These are phyloP conservation scores for Malania oleifera DNA, from an alignment of 164 flowering plant genomes.

Conservation along the genomic window DNA sequence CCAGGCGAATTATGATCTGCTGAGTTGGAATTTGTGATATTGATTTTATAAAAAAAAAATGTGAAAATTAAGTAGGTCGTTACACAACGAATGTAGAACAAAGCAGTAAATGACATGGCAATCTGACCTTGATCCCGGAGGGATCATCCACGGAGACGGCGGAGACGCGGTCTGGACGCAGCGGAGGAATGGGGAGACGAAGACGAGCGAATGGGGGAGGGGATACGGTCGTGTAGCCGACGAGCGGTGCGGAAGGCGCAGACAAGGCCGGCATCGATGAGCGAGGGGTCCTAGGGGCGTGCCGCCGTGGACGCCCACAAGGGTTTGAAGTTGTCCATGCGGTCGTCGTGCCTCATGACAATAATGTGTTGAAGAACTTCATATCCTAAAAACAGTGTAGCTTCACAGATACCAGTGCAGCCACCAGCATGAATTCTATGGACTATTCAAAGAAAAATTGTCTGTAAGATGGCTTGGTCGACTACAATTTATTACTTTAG, in stretches of 20 bases:
- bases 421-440: too few species aligned
- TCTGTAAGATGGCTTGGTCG: too few species aligned
- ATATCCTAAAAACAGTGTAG: too few species aligned
- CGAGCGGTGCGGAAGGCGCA: conserved; percentile 59
- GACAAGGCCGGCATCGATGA: conserved; percentile 38
- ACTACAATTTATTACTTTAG: too few species aligned
- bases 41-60: too few species aligned
- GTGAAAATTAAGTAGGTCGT: too few species aligned
- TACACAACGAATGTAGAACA: background rate
- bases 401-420: too few species aligned
- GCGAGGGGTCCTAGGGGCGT: conserved; percentile 83
- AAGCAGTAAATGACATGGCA: background rate
- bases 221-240: conserved; percentile 29
- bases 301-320: conserved; percentile 51
- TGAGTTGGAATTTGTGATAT: too few species aligned
- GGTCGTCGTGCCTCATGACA: conserved; percentile 92
- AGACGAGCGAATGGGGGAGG: conserved; percentile 51
- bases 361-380: too few species aligned
- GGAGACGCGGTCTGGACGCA: conserved; percentile 73
- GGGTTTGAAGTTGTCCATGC: conserved; percentile 63
- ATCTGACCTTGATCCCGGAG: conserved; percentile 54
- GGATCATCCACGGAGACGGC: conserved; percentile 66
- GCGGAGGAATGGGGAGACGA: conserved; percentile 78
- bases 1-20: too few species aligned
- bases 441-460: too few species aligned